Evolutionary conservation across 2,329 filamentous ascomycete species (phyloP), one percentile per base, ranked within the genome.

Genomic region (Cladosporium sp.): DNA sequence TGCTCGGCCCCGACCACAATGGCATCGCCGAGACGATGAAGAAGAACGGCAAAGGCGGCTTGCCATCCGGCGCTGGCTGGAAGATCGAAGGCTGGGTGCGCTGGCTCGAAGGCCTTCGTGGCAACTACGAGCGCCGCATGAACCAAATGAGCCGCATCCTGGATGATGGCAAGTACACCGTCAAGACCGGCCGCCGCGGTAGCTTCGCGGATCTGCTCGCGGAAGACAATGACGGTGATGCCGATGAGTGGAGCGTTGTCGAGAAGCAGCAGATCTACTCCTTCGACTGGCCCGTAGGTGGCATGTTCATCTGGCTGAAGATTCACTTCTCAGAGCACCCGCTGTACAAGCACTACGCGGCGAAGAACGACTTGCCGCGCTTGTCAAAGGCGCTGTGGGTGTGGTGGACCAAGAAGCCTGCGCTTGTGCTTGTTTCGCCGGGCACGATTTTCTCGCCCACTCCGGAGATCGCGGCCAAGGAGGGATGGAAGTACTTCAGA

Each of bases 231-330:
- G 69, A 72, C 23, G 72, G 64, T 40, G 79, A 78, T 7, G 79
- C 81, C 23, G 79, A 85, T 49, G 90, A 91, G 66, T 95, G 91
- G 89, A 86, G 89, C 66, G 85, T 93, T 66, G 84, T 96, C 56
- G 88, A 89, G 72, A 93, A 91, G 79, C 89, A 86, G 0, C 83
- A 85, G 67, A 85, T 96, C 70, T 91, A 89, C 77, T 86, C 88
- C 55, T 97, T 96, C 74, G 79, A 85, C 70, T 92, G 91, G 84
- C 93, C 93, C 0, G 86, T 90, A 31, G 93, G 89, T 40, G 93
- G 93, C 74, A 97, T 97, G 93, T 97, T 97, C 77, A 79, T 96
- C 65, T 97, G 93, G 93, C 73, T 96, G 3, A 84, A 86, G 65
- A 79, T 95, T 67, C 84, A 88, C 74, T 90, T 93, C 71, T 85